Base-by-base conservation (phyloP, 208 protist genomes). In the Crithidia mellificae region DNA sequence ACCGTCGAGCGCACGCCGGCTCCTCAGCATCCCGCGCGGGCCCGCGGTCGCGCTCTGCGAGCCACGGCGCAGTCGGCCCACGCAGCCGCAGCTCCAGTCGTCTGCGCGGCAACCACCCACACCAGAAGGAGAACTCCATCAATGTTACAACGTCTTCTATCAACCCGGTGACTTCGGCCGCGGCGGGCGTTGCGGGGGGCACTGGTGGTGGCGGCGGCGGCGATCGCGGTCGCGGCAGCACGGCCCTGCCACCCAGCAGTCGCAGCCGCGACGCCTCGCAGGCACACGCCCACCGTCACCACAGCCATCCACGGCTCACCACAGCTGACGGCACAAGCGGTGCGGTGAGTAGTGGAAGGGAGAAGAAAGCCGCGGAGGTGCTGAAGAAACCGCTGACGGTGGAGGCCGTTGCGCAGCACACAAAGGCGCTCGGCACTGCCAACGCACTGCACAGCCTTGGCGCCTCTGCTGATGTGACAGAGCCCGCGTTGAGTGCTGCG, bases 371-470 rank as follows among this genome's bases (percentile, higher is more conserved):
- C n/a, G 20, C 65, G 32, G 15, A 47, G 41, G 41, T 47, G 41
- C 6, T 20, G 41, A 25, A 61, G 22, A 47, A 32, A 24, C 17
- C 22, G 52, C 75, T 81, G 4, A 81, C 75, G 6, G 69, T 77
- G 11, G 71, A 70, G n/a, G 68, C 69, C 1, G 55, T 81, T 0
- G 41, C 39, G 15, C 56, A 73, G 41, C 75, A 81, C 64, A 70
- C 51, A 24, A 49, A 61, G 20, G n/a, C 49, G 5, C 67, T 68
- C 44, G 67, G 68, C 34, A 66, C 50, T 6, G 59, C 64, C 11
- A 68, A 19, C 52, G 50, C 63, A 0, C 54, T 76, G 11, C 68
- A 72, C 62, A 27, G 32, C 1, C 47, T 49, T 0, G 50, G 30
- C 9, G 32, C 36, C 6, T 17, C 20, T 15, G 32, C 41, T 11